Percentiles rank a stretch among this genome's conserved stretches.
phyloP scores from a whole-genome alignment of 306 rosid genomes.

The Fagus sylvatica region DNA sequence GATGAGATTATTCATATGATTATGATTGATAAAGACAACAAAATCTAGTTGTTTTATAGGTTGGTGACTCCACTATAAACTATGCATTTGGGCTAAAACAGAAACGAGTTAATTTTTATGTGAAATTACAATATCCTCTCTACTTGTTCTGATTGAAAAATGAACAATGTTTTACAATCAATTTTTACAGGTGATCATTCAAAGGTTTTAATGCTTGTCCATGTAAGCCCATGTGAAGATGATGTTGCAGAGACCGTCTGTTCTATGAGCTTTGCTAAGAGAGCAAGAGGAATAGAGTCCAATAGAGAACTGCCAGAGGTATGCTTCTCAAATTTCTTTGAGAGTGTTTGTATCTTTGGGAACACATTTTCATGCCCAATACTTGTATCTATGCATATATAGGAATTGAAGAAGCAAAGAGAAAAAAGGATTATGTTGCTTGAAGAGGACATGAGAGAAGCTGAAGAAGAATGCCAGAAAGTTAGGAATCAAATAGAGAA shows the following conservation, averaged over 20 bases:
- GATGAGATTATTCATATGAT: not conserved
- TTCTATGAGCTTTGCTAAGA: constrained; percentile 83
- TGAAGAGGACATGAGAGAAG: constrained; percentile 70
- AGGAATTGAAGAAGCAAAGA: constrained; percentile 79
- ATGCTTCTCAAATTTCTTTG: constrained; percentile 28
- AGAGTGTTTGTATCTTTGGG: constrained; percentile 3
- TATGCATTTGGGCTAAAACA: constrained; percentile 11
- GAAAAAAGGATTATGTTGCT: constrained; percentile 64
- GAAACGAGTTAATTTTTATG: not conserved
- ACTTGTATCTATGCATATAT: constrained; percentile 18
- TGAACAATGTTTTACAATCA: constrained; percentile 23
- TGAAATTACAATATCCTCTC: not conserved
- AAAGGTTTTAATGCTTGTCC: constrained; percentile 92
- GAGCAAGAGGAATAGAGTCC: constrained; percentile 76
- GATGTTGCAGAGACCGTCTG: constrained; percentile 85
- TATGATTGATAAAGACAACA: not conserved
- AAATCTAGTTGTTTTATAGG: constrained; percentile 3
- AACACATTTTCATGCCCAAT: constrained; percentile 18
- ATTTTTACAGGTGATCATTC: constrained; percentile 70
- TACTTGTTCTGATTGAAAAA: not conserved
- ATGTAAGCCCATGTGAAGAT: constrained; percentile 78
- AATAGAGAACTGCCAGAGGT: constrained; percentile 67
- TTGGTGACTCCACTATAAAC: constrained; percentile 12
- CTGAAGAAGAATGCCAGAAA: constrained; percentile 53
- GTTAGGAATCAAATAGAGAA: constrained; percentile 54